phyloP scores from a whole-genome alignment of 768 basidiomycete species.

The Tylopilus felleus region DNA sequence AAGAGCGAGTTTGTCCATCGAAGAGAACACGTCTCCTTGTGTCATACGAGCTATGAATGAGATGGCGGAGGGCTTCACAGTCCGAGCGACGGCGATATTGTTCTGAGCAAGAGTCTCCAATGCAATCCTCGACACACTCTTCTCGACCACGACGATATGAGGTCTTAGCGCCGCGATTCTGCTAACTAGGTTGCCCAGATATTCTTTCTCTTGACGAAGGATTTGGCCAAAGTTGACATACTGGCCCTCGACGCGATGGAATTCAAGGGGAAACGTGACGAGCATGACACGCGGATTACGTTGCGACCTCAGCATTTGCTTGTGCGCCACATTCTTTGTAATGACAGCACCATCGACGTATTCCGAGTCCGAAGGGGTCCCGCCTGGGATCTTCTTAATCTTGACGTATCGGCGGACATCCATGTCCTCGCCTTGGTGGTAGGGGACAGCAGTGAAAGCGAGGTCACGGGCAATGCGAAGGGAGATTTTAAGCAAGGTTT shows the following conservation, averaged over 20 bases:
- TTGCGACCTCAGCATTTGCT: conserved; percentile 82
- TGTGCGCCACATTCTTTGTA: conserved; percentile 97
- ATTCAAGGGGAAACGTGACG: conserved; percentile 92
- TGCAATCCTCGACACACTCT: conserved; percentile 86
- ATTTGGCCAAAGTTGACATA: conserved; percentile 92
- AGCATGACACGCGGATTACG: conserved; percentile 93
- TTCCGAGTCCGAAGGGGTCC: conserved; percentile 87
- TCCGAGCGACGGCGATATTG: conserved; percentile 86
- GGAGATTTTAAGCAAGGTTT: conserved; percentile 73
- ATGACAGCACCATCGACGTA: conserved; percentile 97
- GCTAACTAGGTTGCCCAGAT: conserved; percentile 80
- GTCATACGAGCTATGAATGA: conserved; percentile 90
- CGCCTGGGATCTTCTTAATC: conserved; percentile 98
- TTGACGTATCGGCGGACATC: conserved; percentile 94
- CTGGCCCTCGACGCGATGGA: conserved; percentile 87
- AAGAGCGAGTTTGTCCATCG: conserved; percentile 88
- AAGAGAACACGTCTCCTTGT: conserved; percentile 91
- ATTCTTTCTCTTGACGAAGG: conserved; percentile 89
- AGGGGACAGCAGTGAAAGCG: conserved; percentile 66
- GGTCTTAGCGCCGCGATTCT: conserved; percentile 91
- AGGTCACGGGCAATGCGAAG: conserved; percentile 84
- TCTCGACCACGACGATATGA: conserved; percentile 88
- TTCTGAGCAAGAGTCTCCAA: conserved; percentile 81
- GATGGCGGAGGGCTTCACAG: conserved; percentile 85
- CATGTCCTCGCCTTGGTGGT: conserved; percentile 88